Evolutionary conservation across 2,329 filamentous ascomycete genomes (phyloP), one percentile per base, ranked within the genome.

Genomic region (Fusarium subtropicale): DNA sequence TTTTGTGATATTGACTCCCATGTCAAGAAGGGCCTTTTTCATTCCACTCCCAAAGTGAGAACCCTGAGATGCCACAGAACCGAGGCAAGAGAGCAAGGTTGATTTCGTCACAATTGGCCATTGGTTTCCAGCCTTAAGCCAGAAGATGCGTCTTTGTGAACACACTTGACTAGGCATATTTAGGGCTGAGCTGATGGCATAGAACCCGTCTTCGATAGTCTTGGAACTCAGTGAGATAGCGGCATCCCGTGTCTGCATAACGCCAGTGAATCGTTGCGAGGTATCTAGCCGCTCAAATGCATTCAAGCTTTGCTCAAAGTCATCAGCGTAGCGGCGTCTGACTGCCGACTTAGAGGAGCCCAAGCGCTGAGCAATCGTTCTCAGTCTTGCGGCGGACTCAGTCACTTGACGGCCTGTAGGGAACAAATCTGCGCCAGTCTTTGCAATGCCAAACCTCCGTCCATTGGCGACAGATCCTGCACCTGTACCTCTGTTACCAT

Each of bases 71-170:
- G 56, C 31, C 10, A 59, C 54, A 3, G 69, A 74, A 16, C 69
- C 42, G 16, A 75, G 34, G 10, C 57, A 58, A 16, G 60, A 31
- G 28, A 75, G 64, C 2, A 75, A 28, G 0, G 71, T 63, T 9
- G 63, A 53, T 42, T 71, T 75, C 0, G 71, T 73, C 20, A 74
- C 56, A 36, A 70, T 36, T 12, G 73, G 73, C 73, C 73, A 75
- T 12, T 74, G n/a, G 15, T 61, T 56, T 31, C 73, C 73, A 5
- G 56, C 47, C 44, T 75, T 71, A 6, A 74, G 71, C 72, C 72
- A 74, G 15, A 53, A 26, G 11, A 71, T 65, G n/a, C 66, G 56
- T 34, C 63, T 67, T 4, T 47, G 28, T 10, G 72, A 69, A 16
- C 45, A 64, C 4, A 20, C 24, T 15, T 36, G 18, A 12, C 45